Evolutionary conservation across 176 grass and related monocot genomes (phyloP).

Genomic region (Oryza longistaminata): DNA sequence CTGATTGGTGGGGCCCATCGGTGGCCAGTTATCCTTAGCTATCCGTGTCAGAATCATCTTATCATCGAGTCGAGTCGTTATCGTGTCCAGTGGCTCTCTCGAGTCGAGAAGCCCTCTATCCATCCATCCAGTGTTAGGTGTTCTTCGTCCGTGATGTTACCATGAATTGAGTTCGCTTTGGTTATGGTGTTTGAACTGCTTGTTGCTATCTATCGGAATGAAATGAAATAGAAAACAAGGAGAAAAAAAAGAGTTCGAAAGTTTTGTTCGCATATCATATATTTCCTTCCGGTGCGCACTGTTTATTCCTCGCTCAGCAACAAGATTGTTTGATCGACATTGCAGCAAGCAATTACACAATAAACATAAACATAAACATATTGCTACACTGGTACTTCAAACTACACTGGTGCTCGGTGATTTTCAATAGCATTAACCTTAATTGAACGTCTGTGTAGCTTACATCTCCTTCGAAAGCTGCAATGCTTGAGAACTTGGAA

Average conservation of each 20-base stretch:
- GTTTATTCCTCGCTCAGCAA: no score
- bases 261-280: conserved; percentile 45
- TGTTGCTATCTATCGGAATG: not conserved
- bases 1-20: conserved; percentile 41
- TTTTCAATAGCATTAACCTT: no score
- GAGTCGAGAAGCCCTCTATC: not conserved
- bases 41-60: not conserved
- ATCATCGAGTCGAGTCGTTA: not conserved
- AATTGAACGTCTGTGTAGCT: no score
- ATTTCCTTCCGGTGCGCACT: no score
- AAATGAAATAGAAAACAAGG: not conserved
- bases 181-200: not conserved
- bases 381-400: no score
- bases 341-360: no score
- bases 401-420: no score
- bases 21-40: conserved; percentile 47
- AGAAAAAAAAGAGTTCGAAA: not conserved
- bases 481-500: no score
- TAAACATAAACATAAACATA: no score
- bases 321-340: no score
- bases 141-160: conserved; percentile 17
- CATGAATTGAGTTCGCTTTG: not conserved
- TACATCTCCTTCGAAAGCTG: no score
- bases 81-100: conserved; percentile 9
- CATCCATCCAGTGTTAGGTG: conserved; percentile 5